A percentile compares a stretch with the other conserved stretches of the same genome.
These are phyloP conservation scores for Raphanus sativus DNA, from an alignment of 345 rosid species.

Conservation along the genomic window DNA sequence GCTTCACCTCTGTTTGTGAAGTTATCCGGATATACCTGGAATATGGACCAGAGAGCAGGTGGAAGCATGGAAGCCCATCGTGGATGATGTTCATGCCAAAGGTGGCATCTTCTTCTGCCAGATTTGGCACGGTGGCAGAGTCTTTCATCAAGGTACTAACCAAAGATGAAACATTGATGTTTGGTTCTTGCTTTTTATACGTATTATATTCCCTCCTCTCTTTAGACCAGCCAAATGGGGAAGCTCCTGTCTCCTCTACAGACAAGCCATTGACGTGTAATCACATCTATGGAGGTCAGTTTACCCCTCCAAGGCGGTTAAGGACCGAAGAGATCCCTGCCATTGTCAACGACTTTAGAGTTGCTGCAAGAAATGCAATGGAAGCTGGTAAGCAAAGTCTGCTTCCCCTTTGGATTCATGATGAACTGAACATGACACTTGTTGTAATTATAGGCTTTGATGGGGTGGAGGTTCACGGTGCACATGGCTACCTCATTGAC, in stretches of 20 bases:
- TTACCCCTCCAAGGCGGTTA: not conserved
- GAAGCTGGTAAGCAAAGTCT: not conserved
- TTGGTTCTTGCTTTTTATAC: not conserved
- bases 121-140: not conserved
- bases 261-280: not conserved
- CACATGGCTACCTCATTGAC: not conserved
- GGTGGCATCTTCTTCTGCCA: slow-evolving; percentile 15
- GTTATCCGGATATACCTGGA: not conserved
- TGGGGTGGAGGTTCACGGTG: not conserved
- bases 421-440: not conserved
- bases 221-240: not conserved
- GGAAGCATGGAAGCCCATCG: slow-evolving; percentile 77
- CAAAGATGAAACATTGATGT: not conserved
- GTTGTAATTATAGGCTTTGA: not conserved
- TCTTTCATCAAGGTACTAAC: not conserved
- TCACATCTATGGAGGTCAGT: not conserved
- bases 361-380: not conserved
- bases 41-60: slow-evolving; percentile 48
- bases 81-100: slow-evolving; percentile 73
- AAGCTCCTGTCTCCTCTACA: not conserved
- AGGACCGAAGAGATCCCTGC: not conserved
- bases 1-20: not conserved
- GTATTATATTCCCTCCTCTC: not conserved
- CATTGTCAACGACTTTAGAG: not conserved
- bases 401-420: not conserved